phyloP scores from a whole-genome alignment of 2,329 filamentous ascomycete species.

The Alternaria ventricosa region DNA sequence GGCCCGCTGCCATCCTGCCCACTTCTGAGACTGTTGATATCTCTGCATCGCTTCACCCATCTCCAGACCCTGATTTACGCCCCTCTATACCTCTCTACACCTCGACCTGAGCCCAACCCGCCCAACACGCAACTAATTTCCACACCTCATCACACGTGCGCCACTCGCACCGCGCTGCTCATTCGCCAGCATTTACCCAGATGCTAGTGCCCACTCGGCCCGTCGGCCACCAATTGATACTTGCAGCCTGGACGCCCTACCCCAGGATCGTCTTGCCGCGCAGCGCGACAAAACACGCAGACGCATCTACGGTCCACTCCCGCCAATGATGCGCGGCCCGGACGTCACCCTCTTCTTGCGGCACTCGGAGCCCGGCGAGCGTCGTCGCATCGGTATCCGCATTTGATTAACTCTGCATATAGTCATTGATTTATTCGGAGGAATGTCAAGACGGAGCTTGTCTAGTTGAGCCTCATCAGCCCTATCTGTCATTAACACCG shows the following conservation, averaged over 20 bases:
- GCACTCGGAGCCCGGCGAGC: constrained; percentile 3
- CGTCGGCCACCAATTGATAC: constrained; percentile 21
- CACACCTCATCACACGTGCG: constrained; percentile 29
- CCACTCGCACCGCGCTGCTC: constrained; percentile 1
- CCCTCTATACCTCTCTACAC: background rate
- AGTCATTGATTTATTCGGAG: background rate
- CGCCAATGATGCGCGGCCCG: constrained; percentile 12
- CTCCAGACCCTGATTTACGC: background rate
- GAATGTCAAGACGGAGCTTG: background rate
- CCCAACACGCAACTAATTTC: constrained; percentile 17
- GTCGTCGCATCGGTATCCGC: background rate
- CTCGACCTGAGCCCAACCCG: background rate
- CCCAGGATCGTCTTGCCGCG: constrained; percentile 26
- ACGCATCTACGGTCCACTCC: background rate
- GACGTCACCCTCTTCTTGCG: constrained; percentile 3
- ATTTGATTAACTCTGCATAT: background rate
- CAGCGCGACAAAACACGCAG: background rate
- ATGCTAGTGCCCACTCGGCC: constrained; percentile 5
- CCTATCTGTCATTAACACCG: background rate
- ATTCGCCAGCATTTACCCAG: constrained; percentile 19
- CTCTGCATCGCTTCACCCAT: background rate
- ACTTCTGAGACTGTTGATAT: background rate
- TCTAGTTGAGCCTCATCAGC: background rate
- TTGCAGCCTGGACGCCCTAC: constrained; percentile 20
- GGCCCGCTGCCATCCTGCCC: background rate